Evolutionary conservation across 2,329 filamentous ascomycete genomes (phyloP).

Genomic region (Orbilia oligospora): DNA sequence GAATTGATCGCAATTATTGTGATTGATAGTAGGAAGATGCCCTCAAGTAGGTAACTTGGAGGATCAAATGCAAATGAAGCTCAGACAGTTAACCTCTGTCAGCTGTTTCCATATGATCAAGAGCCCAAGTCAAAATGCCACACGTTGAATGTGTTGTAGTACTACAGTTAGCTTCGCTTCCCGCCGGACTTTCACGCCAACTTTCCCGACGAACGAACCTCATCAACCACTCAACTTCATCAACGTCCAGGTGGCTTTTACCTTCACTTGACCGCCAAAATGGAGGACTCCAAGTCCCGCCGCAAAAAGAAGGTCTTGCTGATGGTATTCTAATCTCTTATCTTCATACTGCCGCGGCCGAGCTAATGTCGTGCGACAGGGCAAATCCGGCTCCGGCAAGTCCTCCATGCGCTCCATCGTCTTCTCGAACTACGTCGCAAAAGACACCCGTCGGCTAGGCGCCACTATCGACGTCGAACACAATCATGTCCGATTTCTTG

Average conservation of each 20-base stretch:
- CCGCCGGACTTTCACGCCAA: slow-evolving; percentile 8
- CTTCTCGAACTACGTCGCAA: slow-evolving; percentile 98
- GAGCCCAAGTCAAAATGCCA: neutral
- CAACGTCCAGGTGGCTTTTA: neutral
- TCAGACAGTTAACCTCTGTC: too few species aligned
- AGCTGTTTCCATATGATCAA: too few species aligned
- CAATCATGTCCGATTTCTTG: slow-evolving; percentile 98
- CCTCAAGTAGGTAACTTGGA: too few species aligned
- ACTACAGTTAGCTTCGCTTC: slow-evolving; percentile 3
- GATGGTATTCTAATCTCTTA: slow-evolving; percentile 58
- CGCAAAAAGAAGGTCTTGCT: slow-evolving; percentile 64
- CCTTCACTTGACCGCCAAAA: slow-evolving; percentile 35
- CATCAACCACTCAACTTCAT: slow-evolving; percentile 34
- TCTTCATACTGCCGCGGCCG: neutral
- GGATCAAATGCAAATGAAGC: too few species aligned
- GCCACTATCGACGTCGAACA: slow-evolving; percentile 99
- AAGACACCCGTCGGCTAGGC: slow-evolving; percentile 90
- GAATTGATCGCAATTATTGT: too few species aligned
- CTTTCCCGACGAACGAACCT: neutral
- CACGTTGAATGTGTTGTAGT: slow-evolving; percentile 5
- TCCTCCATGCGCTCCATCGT: slow-evolving; percentile 99
- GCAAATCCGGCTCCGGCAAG: slow-evolving; percentile 96
- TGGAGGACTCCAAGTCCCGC: slow-evolving; percentile 63
- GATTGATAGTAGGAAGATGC: too few species aligned
- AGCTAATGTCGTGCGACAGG: slow-evolving; percentile 69